Evolutionary conservation across 352 stramenopile species (phyloP), one percentile per base, ranked within the genome.

Genomic region (Phytophthora melonis): DNA sequence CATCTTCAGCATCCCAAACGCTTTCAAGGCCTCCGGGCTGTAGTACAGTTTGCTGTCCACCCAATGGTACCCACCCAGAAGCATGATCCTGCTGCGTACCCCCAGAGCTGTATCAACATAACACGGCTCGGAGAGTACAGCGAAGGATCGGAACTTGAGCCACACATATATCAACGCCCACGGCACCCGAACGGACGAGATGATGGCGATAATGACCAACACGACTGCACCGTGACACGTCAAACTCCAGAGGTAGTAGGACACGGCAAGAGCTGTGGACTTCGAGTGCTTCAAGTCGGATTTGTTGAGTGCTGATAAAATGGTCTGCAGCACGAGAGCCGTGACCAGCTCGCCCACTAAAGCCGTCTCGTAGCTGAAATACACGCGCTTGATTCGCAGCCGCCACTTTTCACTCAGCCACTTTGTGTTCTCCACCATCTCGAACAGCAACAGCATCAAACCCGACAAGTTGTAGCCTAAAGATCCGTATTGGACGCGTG

Each of bases 201-300:
- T 63, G 9, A 32, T 63, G 7, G 13, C n/a, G 49, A 74, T 13
- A 19, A 77, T 45, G 0, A 53, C 65, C 9, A 69, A 5, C 5
- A 62, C 59, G 10, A 74, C 50, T 7, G 65, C 13, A 7, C 45
- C 65, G 19, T 74, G 53, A 34, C 41, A 64, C 50, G 74, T 23
- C 6, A 69, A 23, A 13, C 53, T 53, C 27, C 63, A 58, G 11
- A 69, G 18, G 53, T 68, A 68, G 19, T 68, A 72, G 14, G 70
- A 65, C 7, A 65, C 23, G 3, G 68, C 61, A 3, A 58, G 30
- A 27, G 68, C 68, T 8, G 53, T 53, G 2, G 36, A 27, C 5
- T 62, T 36, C 0, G 58, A 59, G 0, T 18, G 36, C n/a, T 68
- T 56, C n/a, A 73, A 55, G 8, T 67, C 21, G 2, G 58, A 68